Percentiles rank a stretch among this genome's conserved stretches.
Conservation (phyloP, 495 filamentous ascomycete genomes). For the Aspergillus biplanus region DNA sequence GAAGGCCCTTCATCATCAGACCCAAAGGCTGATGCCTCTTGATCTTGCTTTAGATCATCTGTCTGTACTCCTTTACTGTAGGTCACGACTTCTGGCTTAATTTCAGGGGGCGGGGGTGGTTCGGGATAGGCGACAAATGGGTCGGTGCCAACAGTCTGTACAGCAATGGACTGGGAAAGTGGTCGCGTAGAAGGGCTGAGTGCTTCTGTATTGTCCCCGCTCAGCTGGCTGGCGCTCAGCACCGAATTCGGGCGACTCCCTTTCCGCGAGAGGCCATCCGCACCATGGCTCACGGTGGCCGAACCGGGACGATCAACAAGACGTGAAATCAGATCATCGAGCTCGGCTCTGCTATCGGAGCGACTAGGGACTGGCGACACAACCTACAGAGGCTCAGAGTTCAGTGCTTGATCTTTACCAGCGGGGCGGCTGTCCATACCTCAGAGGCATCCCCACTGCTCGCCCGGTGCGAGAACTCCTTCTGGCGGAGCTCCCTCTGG, state of each 20-base stretch:
- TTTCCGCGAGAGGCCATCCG: constrained; percentile 64
- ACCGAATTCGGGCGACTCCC: constrained; percentile 86
- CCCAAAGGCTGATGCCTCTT: constrained; percentile 49
- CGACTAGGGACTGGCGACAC: constrained; percentile 69
- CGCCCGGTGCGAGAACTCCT: constrained; percentile 68
- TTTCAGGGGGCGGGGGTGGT: constrained; percentile 70
- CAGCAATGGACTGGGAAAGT: constrained; percentile 55
- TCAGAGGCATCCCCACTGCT: constrained; percentile 63
- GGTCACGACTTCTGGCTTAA: constrained; percentile 78
- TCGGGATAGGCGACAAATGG: constrained; percentile 71
- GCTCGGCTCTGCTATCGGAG: constrained; percentile 71
- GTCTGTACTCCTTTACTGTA: constrained; percentile 98
- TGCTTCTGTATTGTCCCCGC: constrained; percentile 66
- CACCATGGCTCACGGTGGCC: constrained; percentile 67
- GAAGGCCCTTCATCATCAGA: constrained; percentile 69
- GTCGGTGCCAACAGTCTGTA: constrained; percentile 70
- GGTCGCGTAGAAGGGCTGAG: constrained; percentile 41
- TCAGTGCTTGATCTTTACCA: background rate
- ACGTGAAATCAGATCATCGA: constrained; percentile 79
- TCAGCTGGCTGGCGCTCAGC: constrained; percentile 73
- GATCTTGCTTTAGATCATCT: constrained; percentile 40
- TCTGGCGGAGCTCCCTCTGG: constrained; percentile 79
- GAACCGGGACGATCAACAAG: constrained; percentile 79
- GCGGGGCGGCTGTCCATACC: constrained; percentile 36
- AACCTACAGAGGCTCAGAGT: constrained; percentile 48